phyloP scores from a whole-genome alignment of 2,329 filamentous ascomycete genomes.

The Colletotrichum brevisporum region DNA sequence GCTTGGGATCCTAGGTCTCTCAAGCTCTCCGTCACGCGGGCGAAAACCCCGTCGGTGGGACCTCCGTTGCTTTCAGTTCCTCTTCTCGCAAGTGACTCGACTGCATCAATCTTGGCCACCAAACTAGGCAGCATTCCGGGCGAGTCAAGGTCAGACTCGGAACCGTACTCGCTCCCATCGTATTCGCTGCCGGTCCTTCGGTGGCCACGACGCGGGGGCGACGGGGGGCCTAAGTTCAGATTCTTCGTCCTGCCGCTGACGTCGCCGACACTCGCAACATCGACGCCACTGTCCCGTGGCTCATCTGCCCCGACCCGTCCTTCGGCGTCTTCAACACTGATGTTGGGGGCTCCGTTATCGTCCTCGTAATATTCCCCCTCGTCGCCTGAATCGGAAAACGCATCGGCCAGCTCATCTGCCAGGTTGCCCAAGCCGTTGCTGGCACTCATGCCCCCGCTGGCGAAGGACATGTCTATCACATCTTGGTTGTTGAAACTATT shows the following conservation, averaged over 20 bases:
- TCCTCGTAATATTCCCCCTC: constrained; percentile 66
- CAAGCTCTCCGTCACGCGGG: constrained; percentile 77
- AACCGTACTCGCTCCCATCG: constrained; percentile 82
- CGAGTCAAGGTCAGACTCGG: constrained; percentile 78
- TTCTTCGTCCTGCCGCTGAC: constrained; percentile 50
- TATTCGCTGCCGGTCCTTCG: constrained; percentile 71
- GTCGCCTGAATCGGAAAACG: constrained; percentile 76
- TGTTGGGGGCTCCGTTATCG: constrained; percentile 40
- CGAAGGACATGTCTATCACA: constrained; percentile 61
- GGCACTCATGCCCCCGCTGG: constrained; percentile 57
- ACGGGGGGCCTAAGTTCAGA: constrained; percentile 61
- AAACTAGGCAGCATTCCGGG: constrained; percentile 77
- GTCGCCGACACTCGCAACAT: constrained; percentile 48
- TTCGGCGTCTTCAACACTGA: constrained; percentile 44
- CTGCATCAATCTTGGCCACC: constrained; percentile 78
- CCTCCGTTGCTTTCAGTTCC: constrained; percentile 77
- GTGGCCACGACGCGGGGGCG: constrained; percentile 60
- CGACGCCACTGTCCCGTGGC: constrained; percentile 58
- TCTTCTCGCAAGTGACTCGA: constrained; percentile 78
- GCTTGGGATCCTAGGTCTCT: constrained; percentile 81
- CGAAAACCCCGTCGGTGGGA: constrained; percentile 75
- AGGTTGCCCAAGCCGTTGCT: constrained; percentile 80
- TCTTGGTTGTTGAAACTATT: constrained; percentile 66
- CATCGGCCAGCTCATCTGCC: constrained; percentile 84
- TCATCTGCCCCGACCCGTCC: constrained; percentile 47